Base-by-base conservation (phyloP, 2,329 filamentous ascomycete genomes). In the Ophiocordyceps australis region DNA sequence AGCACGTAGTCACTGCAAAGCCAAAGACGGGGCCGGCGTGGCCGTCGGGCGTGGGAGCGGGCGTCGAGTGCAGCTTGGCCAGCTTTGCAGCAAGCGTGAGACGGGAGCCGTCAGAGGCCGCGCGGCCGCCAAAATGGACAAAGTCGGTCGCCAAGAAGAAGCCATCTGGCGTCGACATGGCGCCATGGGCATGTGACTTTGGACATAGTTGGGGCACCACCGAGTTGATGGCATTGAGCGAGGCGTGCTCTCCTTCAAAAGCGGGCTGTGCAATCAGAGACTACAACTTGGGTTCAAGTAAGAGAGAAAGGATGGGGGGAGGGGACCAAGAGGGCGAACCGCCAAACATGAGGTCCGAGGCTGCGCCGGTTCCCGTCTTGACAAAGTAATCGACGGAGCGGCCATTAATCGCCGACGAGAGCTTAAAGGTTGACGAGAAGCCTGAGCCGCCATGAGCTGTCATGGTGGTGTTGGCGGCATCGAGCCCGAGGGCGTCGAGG, bases 241-340 rank as follows among this genome's bases (percentile, higher is more conserved):
- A 91, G 25, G 68, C 66, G 43, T 82, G 75, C 50, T 94, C 86
- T 32, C 85, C 80, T n/a, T n/a, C n/a, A n/a, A n/a, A n/a, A n/a
- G n/a, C n/a, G n/a, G n/a, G n/a, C n/a, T n/a, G n/a, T n/a, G n/a
- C n/a, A n/a, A n/a, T n/a, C n/a, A n/a, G n/a, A n/a, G n/a, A n/a
- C n/a, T n/a, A n/a, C n/a, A n/a, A n/a, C n/a, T n/a, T n/a, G n/a
- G n/a, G n/a, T n/a, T n/a, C n/a, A n/a, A n/a, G n/a, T n/a, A n/a
- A n/a, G n/a, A n/a, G n/a, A n/a, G n/a, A n/a, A n/a, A n/a, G n/a
- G n/a, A n/a, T n/a, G n/a, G n/a, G n/a, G n/a, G 68, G 40, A 10
- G 4, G 14, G 5, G 9, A 7, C 5, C 4, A 16, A 12, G 16
- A 17, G n/a, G 18, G 29, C 41, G 34, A 30, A 72, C 72, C 76